These are phyloP conservation scores for Cyberlindnera galapagoensis DNA, from an alignment of 805 yeast genomes.

Conservation along the genomic window DNA sequence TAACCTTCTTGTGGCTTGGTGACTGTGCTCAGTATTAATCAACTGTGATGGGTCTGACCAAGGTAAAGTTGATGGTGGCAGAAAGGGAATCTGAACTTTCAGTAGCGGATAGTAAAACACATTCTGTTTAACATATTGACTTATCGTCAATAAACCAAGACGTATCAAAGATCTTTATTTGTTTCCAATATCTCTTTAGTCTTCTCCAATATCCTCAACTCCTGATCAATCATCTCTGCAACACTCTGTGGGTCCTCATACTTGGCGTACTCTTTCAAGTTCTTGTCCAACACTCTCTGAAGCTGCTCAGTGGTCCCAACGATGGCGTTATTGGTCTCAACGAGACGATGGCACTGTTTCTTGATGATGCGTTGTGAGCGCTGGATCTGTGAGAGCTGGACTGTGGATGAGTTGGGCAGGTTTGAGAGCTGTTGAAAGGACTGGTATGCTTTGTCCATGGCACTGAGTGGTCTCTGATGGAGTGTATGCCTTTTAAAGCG, in stretches of 20 bases:
- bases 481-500: neutral
- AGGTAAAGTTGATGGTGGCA: too few species aligned
- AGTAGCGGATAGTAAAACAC: too few species aligned
- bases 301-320: slow-evolving; percentile 6
- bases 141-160: too few species aligned
- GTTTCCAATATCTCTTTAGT: slow-evolving; percentile 35
- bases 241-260: slow-evolving; percentile 40
- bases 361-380: slow-evolving; percentile 18
- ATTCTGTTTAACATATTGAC: too few species aligned
- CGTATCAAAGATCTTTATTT: slow-evolving; percentile 14
- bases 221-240: slow-evolving; percentile 68
- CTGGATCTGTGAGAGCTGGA: slow-evolving; percentile 17
- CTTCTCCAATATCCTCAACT: slow-evolving; percentile 61
- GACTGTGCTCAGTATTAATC: too few species aligned
- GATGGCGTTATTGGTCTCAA: slow-evolving; percentile 6
- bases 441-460: slow-evolving; percentile 4
- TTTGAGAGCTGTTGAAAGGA: slow-evolving; percentile 5
- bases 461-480: neutral
- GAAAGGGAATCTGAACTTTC: too few species aligned
- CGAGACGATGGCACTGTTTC: slow-evolving; percentile 16
- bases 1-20: too few species aligned
- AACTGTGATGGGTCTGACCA: too few species aligned
- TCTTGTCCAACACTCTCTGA: slow-evolving; percentile 6
- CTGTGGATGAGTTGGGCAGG: slow-evolving; percentile 12
- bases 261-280: slow-evolving; percentile 3